These are phyloP conservation scores for Pulicaria dysenterica DNA, from an alignment of 129 eudicot species.

Conservation along the genomic window DNA sequence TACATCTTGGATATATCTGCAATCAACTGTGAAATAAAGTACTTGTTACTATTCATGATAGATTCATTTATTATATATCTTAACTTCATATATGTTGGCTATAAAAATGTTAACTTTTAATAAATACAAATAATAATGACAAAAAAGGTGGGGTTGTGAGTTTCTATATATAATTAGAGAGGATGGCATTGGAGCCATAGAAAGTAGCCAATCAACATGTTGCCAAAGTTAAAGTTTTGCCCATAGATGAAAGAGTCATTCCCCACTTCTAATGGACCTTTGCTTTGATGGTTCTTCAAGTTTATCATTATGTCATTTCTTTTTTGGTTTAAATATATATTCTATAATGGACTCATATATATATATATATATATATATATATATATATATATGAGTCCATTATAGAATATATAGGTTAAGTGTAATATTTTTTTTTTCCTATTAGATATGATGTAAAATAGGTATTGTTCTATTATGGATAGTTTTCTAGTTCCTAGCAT, in stretches of 20 bases:
- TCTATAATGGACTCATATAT: too few species aligned
- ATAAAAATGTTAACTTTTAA: neutral
- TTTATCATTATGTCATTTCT: conserved; percentile 25
- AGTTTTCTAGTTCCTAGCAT: neutral
- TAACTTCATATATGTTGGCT: neutral
- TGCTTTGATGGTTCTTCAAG: conserved; percentile 29
- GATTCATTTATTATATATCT: conserved; percentile 12
- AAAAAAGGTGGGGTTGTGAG: conserved; percentile 15
- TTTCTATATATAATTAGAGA: neutral
- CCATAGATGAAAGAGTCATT: conserved; percentile 24
- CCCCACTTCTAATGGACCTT: conserved; percentile 36
- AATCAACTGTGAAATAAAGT: conserved; percentile 14
- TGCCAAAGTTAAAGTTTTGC: conserved; percentile 30
- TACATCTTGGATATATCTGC: conserved; percentile 3
- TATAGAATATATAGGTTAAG: too few species aligned
- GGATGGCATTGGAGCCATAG: conserved; percentile 28
- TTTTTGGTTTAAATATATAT: neutral
- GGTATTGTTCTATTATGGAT: too few species aligned
- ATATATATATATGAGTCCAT: too few species aligned
- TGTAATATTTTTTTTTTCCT: too few species aligned
- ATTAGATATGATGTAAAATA: too few species aligned
- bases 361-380: too few species aligned
- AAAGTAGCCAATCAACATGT: conserved; percentile 44
- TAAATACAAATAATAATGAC: conserved; percentile 18
- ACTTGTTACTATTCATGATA: conserved; percentile 24